Evolutionary conservation across 2,329 filamentous ascomycete genomes (phyloP).

Genomic region (Colletotrichum neosansevieriae): DNA sequence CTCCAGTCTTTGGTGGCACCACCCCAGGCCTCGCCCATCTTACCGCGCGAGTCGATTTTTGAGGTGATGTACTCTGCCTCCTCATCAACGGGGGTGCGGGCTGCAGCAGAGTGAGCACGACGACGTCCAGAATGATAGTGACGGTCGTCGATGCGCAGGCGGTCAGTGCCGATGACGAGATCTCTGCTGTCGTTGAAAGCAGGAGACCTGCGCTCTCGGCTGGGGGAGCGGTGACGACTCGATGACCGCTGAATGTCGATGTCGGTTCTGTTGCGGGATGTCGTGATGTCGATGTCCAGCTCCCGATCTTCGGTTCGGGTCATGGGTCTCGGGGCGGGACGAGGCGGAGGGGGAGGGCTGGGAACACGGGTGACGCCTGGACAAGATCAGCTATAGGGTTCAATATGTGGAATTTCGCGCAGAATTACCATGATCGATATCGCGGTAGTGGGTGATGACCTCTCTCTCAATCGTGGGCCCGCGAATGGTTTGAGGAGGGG

Average conservation of each 20-base stretch:
- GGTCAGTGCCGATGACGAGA: slow-evolving; percentile 70
- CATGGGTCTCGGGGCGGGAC: slow-evolving; percentile 59
- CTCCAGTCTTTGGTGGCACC: slow-evolving; percentile 83
- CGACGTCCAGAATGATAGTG: slow-evolving; percentile 55
- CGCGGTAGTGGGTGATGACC: slow-evolving; percentile 88
- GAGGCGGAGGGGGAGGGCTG: slow-evolving; percentile 63
- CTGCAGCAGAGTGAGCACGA: slow-evolving; percentile 65
- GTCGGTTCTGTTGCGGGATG: slow-evolving; percentile 66
- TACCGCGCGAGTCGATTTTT: slow-evolving; percentile 70
- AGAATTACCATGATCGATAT: slow-evolving; percentile 84
- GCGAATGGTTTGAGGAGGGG: slow-evolving; percentile 75
- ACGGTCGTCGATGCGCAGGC: slow-evolving; percentile 58
- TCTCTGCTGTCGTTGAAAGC: slow-evolving; percentile 65
- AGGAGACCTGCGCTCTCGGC: slow-evolving; percentile 55
- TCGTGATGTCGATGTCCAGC: slow-evolving; percentile 72
- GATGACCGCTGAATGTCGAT: slow-evolving; percentile 64
- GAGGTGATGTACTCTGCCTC: slow-evolving; percentile 73
- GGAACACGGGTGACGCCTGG: slow-evolving; percentile 62
- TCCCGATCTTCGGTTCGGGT: slow-evolving; percentile 61
- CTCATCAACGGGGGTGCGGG: slow-evolving; percentile 61
- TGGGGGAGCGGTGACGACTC: slow-evolving; percentile 50
- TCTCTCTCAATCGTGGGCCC: slow-evolving; percentile 88
- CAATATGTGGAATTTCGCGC: not conserved
- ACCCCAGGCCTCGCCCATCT: slow-evolving; percentile 79
- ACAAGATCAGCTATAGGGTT: slow-evolving; percentile 19